Percentiles rank a stretch among this genome's conserved stretches.
Conservation (phyloP, 495 filamentous ascomycete species). For the Sordaria brevicollis region DNA sequence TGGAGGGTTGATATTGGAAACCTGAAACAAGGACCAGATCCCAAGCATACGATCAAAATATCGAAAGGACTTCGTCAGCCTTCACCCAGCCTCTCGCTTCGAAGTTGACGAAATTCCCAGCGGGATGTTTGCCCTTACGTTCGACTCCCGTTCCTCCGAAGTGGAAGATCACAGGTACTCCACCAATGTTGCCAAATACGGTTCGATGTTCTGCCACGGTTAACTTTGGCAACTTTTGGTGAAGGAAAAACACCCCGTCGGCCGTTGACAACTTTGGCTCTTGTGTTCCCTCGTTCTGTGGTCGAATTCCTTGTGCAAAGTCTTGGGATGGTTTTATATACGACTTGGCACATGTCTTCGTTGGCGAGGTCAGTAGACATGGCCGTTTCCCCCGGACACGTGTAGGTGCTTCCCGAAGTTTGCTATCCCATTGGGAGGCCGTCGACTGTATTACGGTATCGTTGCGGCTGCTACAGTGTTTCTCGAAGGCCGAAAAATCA, state of each 20-base stretch:
- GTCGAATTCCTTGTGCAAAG: not conserved
- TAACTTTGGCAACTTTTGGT: not conserved
- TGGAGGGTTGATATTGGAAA: not conserved
- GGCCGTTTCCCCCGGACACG: not conserved
- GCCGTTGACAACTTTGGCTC: not conserved
- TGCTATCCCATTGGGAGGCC: not conserved
- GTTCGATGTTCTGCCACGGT: not conserved
- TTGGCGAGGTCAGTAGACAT: not conserved
- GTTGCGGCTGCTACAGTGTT: not conserved
- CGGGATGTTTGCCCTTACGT: not conserved
- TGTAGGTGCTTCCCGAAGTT: not conserved
- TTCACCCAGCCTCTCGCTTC: not conserved
- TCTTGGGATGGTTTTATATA: not conserved
- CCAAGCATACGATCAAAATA: not conserved
- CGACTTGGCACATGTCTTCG: not conserved
- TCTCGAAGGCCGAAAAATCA: not conserved
- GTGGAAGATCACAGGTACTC: not conserved
- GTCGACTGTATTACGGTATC: not conserved
- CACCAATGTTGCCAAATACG: not conserved
- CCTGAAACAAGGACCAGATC: not conserved
- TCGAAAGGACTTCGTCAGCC: not conserved
- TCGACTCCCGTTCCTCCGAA: not conserved
- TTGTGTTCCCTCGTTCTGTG: not conserved
- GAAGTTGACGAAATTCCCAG: not conserved
- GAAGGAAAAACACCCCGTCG: not conserved